These are phyloP conservation scores for Mycena haematopus DNA, from an alignment of 768 basidiomycete genomes.

Conservation along the genomic window DNA sequence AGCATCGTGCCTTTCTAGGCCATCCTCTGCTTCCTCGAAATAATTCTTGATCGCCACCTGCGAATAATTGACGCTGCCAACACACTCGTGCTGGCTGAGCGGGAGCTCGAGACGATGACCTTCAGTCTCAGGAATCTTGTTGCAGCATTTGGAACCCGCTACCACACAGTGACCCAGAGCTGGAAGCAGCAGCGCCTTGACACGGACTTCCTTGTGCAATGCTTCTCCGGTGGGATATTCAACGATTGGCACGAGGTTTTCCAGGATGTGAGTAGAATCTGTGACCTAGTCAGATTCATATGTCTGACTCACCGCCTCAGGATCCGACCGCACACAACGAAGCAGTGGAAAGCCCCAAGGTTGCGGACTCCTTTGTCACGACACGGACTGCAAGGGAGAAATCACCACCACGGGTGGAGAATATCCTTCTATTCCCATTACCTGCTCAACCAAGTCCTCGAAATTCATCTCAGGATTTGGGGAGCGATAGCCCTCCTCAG, in stretches of 20 bases:
- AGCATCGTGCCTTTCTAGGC: background rate
- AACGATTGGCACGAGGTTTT: constrained; percentile 34
- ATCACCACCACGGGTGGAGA: constrained; percentile 1
- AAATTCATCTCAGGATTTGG: background rate
- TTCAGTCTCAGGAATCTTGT: constrained; percentile 31
- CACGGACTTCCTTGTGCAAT: constrained; percentile 26
- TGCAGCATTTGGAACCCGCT: constrained; percentile 29
- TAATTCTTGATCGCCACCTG: constrained; percentile 31
- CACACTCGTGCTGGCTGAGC: constrained; percentile 21
- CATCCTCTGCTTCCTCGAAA: constrained; percentile 30
- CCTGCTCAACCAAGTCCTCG: constrained; percentile 23
- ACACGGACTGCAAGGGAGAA: background rate
- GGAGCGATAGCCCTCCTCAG: constrained; percentile 7
- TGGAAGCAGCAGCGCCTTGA: constrained; percentile 37
- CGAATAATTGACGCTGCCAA: constrained; percentile 31
- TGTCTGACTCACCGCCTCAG: background rate
- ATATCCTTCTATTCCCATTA: constrained; percentile 24
- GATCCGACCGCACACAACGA: constrained; percentile 13
- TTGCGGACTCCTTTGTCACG: background rate
- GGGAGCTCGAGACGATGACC: constrained; percentile 32
- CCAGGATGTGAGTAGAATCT: constrained; percentile 13
- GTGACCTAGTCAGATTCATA: no score
- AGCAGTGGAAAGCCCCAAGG: background rate
- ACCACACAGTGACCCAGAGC: constrained; percentile 27
- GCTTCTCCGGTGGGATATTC: constrained; percentile 33